Conservation (phyloP, 2,329 filamentous ascomycete genomes). For the Penicillium brasilianum region DNA sequence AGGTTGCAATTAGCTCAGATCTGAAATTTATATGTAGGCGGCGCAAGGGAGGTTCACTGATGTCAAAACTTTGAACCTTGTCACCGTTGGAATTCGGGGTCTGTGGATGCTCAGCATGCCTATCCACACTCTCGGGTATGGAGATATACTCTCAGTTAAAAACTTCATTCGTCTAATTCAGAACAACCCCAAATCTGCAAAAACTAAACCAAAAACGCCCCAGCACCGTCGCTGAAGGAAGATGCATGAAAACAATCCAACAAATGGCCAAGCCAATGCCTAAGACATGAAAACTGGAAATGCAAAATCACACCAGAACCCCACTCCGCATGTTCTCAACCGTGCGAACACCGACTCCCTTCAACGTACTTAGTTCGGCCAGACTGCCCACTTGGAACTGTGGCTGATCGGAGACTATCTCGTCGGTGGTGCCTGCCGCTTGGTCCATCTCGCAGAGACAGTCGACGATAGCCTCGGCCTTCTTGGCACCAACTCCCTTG, state of each 20-base stretch:
- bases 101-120: no score
- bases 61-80: no score
- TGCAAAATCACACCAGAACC: constrained; percentile 39
- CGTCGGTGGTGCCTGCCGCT: constrained; percentile 21
- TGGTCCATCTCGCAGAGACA: constrained; percentile 52
- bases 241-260: constrained; percentile 25
- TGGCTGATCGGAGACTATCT: constrained; percentile 24
- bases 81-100: background rate
- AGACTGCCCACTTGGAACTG: constrained; percentile 46
- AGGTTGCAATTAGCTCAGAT: background rate
- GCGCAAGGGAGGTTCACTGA: no score
- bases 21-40: no score
- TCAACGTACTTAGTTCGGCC: constrained; percentile 48
- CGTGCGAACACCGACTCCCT: constrained; percentile 52
- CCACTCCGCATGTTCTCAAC: constrained; percentile 55
- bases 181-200: constrained; percentile 13
- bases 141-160: background rate
- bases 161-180: constrained; percentile 1
- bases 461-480: constrained; percentile 55
- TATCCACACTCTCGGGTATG: background rate
- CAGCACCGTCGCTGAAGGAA: constrained; percentile 38
- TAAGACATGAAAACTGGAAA: constrained; percentile 1
- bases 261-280: constrained; percentile 19
- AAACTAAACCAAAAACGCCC: constrained; percentile 25
- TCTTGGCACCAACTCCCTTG: constrained; percentile 54